Percentiles rank a stretch among this genome's conserved stretches.
Evolutionary conservation across 192 early-diverging fungal species (phyloP).

Genomic region (Piromyces finnis): DNA sequence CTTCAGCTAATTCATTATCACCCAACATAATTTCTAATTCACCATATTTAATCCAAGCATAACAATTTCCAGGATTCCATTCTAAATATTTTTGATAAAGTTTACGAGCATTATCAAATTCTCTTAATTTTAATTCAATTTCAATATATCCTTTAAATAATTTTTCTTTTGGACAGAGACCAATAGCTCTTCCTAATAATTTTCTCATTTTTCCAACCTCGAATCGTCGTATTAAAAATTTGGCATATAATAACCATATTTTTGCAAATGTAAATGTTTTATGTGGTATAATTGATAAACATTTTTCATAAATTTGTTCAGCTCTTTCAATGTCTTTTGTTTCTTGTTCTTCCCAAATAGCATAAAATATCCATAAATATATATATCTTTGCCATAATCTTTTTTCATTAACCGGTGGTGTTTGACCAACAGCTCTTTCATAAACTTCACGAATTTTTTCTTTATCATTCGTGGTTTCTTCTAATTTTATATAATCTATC

Average conservation of each 20-base stretch:
- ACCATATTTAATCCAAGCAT: slow-evolving; percentile 95
- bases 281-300: slow-evolving; percentile 77
- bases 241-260: slow-evolving; percentile 86
- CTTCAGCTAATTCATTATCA: slow-evolving; percentile 65
- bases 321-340: slow-evolving; percentile 66
- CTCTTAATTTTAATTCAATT: slow-evolving; percentile 78
- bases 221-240: slow-evolving; percentile 65
- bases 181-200: slow-evolving; percentile 65
- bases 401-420: slow-evolving; percentile 74
- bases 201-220: slow-evolving; percentile 60
- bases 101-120: slow-evolving; percentile 80
- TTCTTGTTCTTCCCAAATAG: slow-evolving; percentile 81
- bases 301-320: slow-evolving; percentile 63
- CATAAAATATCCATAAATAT: slow-evolving; percentile 97
- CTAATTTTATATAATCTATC: slow-evolving; percentile 87
- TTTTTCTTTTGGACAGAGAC: slow-evolving; percentile 75
- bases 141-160: slow-evolving; percentile 95
- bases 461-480: slow-evolving; percentile 48
- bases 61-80: slow-evolving; percentile 67
- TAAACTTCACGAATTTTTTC: slow-evolving; percentile 81
- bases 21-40: slow-evolving; percentile 70
- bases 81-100: slow-evolving; percentile 85
- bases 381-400: slow-evolving; percentile 93
- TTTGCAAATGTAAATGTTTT: slow-evolving; percentile 91
- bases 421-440: slow-evolving; percentile 81